phyloP scores from a whole-genome alignment of 768 basidiomycete genomes.

The Saitozyma podzolica region DNA sequence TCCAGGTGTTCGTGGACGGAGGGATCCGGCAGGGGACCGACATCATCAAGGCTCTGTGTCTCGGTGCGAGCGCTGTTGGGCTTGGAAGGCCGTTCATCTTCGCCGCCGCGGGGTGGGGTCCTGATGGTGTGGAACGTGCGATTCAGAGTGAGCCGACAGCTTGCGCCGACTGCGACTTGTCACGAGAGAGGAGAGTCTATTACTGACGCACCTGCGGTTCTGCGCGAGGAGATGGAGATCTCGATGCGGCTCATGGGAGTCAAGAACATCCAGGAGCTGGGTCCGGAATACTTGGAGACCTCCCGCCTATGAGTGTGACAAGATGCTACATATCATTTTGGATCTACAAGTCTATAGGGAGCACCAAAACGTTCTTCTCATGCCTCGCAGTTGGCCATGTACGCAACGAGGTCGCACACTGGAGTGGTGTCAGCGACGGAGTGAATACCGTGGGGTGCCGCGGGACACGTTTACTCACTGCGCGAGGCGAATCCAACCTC shows the following conservation, averaged over 20 bases:
- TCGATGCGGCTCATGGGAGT: conserved; percentile 76
- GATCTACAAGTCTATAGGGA: too few species aligned
- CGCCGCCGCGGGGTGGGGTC: conserved; percentile 54
- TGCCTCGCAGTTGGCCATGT: conserved; percentile 36
- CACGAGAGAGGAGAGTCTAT: too few species aligned
- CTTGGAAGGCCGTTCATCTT: conserved; percentile 83
- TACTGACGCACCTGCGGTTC: conserved; percentile 50
- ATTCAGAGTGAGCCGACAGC: conserved; percentile 30
- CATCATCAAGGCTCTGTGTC: conserved; percentile 55
- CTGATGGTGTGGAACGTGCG: conserved; percentile 40
- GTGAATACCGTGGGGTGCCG: not conserved
- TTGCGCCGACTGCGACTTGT: not conserved
- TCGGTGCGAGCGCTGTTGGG: conserved; percentile 81
- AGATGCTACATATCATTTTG: too few species aligned
- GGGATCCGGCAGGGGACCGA: conserved; percentile 59
- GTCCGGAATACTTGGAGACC: conserved; percentile 65
- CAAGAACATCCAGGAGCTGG: conserved; percentile 63
- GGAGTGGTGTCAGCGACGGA: conserved; percentile 2
- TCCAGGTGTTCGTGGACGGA: conserved; percentile 58
- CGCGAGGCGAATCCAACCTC: conserved; percentile 46
- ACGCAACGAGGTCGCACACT: conserved; percentile 47
- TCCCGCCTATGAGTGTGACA: too few species aligned
- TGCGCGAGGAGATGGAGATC: conserved; percentile 73
- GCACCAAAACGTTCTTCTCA: too few species aligned
- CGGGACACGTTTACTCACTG: conserved; percentile 15